Evolutionary conservation across 345 rosid species (phyloP).

Genomic region (Xanthoceras sorbifolium): DNA sequence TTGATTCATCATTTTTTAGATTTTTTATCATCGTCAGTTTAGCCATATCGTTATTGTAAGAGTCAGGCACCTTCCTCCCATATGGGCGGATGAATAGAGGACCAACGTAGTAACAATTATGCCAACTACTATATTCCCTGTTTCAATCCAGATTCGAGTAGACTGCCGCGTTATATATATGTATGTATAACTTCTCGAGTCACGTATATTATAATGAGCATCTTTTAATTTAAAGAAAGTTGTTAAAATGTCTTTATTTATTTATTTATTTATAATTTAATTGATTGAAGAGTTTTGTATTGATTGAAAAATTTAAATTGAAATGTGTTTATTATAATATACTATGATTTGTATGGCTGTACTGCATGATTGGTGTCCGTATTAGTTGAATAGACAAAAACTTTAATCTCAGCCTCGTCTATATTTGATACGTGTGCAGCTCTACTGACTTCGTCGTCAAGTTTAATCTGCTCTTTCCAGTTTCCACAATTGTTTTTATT

Average conservation of each 20-base stretch:
- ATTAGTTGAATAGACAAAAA: not conserved
- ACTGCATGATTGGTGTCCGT: not conserved
- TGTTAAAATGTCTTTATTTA: too few relatives aligned
- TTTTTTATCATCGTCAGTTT: not conserved
- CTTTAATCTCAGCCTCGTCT: not conserved
- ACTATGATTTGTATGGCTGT: too few relatives aligned
- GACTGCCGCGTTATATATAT: too few relatives aligned
- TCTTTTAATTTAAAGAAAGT: too few relatives aligned
- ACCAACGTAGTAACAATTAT: not conserved
- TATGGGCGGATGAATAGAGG: not conserved
- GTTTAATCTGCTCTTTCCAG: not conserved
- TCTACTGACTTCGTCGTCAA: not conserved
- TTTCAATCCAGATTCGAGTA: too few relatives aligned
- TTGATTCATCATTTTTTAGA: too few relatives aligned
- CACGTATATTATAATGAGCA: too few relatives aligned
- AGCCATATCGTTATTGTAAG: not conserved
- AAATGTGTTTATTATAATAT: too few relatives aligned
- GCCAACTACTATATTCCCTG: not conserved
- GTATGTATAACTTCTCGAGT: too few relatives aligned
- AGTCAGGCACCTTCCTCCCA: not conserved
- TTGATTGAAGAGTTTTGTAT: too few relatives aligned
- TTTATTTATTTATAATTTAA: too few relatives aligned
- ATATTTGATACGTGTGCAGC: not conserved
- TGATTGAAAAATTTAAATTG: too few relatives aligned
- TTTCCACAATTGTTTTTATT: slow-evolving; percentile 6